Evolutionary conservation across 768 basidiomycete genomes (phyloP).

Genomic region (Lyophyllum decastes): DNA sequence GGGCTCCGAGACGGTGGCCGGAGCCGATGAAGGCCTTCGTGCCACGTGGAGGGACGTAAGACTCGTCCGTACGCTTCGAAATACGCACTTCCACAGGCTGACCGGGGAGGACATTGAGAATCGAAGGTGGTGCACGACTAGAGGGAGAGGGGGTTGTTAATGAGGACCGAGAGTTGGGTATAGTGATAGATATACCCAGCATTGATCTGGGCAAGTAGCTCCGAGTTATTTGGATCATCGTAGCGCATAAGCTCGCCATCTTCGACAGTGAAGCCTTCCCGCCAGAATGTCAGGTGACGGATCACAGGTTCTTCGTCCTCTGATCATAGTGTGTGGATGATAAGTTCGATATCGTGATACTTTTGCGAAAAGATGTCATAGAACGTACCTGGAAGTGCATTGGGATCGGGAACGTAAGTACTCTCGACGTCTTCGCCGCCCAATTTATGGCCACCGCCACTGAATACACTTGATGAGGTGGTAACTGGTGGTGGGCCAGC

Average conservation of each 20-base stretch:
- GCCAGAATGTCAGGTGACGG: conserved; percentile 88
- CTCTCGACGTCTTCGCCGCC: conserved; percentile 91
- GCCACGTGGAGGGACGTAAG: conserved; percentile 63
- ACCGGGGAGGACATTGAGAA: conserved; percentile 71
- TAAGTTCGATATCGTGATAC: background rate
- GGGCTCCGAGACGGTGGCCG: conserved; percentile 82
- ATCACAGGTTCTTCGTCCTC: conserved; percentile 55
- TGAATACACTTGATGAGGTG: conserved; percentile 42
- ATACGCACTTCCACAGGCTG: conserved; percentile 88
- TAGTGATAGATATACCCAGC: conserved; percentile 56
- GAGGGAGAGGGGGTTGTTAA: too few species aligned
- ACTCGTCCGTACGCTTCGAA: conserved; percentile 65
- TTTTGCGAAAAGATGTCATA: background rate
- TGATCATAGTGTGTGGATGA: background rate
- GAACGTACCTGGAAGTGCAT: conserved; percentile 32
- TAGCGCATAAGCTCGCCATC: conserved; percentile 86
- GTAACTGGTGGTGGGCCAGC: conserved; percentile 33
- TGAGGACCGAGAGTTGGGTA: too few species aligned
- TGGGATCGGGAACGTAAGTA: conserved; percentile 73
- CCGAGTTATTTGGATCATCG: conserved; percentile 72
- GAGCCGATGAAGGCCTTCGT: conserved; percentile 64
- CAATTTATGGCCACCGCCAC: conserved; percentile 78
- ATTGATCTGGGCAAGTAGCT: conserved; percentile 74
- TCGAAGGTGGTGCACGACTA: conserved; percentile 76
- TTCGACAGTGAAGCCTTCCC: conserved; percentile 89